Percentiles rank a stretch among this genome's conserved stretches.
Evolutionary conservation across 192 early-diverging fungal species (phyloP).

Genomic region (Lobosporangium transversale): DNA sequence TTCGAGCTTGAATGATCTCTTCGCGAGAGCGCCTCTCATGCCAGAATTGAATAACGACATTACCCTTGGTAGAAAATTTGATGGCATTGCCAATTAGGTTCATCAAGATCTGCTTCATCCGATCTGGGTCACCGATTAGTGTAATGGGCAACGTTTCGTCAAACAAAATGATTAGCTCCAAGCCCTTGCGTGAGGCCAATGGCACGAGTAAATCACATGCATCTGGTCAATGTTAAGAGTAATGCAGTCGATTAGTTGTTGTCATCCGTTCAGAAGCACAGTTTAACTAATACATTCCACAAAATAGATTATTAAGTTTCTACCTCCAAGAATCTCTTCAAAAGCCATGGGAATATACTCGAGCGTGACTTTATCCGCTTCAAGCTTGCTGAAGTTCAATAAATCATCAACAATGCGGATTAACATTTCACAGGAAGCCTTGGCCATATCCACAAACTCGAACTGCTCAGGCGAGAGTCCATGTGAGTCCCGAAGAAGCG

Average conservation of each 20-base stretch:
- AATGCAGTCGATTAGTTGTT: no score
- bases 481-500: conserved; percentile 52
- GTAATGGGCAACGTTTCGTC: conserved; percentile 64
- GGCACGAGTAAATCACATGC: conserved; percentile 68
- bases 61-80: conserved; percentile 60
- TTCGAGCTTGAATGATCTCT: background rate
- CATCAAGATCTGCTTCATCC: conserved; percentile 76
- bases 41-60: conserved; percentile 37
- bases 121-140: conserved; percentile 73
- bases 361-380: conserved; percentile 59
- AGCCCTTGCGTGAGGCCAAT: conserved; percentile 69
- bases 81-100: conserved; percentile 81
- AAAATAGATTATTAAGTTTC: no score
- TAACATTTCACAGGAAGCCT: conserved; percentile 59
- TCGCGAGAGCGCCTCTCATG: conserved; percentile 16
- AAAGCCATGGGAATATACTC: conserved; percentile 53
- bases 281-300: no score
- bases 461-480: conserved; percentile 56
- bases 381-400: conserved; percentile 59
- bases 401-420: conserved; percentile 63
- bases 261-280: no score
- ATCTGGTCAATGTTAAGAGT: conserved; percentile 16
- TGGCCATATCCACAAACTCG: conserved; percentile 62
- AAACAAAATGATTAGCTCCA: conserved; percentile 64
- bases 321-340: conserved; percentile 57